A percentile compares a stretch with the other conserved stretches of the same genome.
phyloP scores from a whole-genome alignment of 23 red algal genomes.

The Gracilaria caudata region DNA sequence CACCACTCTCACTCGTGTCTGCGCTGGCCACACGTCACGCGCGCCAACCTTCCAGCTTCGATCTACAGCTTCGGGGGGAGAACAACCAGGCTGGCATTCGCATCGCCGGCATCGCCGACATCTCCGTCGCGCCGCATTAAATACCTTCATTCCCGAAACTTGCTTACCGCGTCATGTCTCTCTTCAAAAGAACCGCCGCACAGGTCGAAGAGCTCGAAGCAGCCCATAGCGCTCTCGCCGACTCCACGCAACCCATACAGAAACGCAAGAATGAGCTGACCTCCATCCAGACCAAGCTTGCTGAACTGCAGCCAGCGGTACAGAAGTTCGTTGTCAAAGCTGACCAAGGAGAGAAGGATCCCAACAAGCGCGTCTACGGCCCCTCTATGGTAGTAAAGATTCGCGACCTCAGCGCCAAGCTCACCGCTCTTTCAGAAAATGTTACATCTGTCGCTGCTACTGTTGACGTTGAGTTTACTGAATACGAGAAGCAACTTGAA shows the following conservation, averaged over 20 bases:
- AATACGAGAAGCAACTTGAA: constrained; percentile 22
- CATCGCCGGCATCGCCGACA: not conserved
- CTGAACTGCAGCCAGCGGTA: constrained; percentile 37
- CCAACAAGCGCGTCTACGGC: constrained; percentile 68
- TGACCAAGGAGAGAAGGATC: constrained; percentile 51
- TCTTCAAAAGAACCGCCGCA: constrained; percentile 24
- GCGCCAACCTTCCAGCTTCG: constrained; percentile 1
- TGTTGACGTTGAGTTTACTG: constrained; percentile 21
- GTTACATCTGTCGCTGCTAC: not conserved
- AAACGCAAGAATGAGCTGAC: constrained; percentile 32
- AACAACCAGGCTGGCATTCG: too few species aligned
- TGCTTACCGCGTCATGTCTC: constrained; percentile 18
- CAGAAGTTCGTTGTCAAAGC: constrained; percentile 70
- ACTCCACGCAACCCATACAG: constrained; percentile 14
- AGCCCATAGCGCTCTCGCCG: not conserved
- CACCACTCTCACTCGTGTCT: not conserved
- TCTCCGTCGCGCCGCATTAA: not conserved
- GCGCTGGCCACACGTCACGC: not conserved
- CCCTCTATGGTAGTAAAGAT: constrained; percentile 56
- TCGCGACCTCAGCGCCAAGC: constrained; percentile 8
- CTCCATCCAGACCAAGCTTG: constrained; percentile 8
- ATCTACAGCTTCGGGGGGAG: not conserved
- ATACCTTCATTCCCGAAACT: not conserved
- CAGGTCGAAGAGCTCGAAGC: constrained; percentile 11
- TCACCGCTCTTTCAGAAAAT: not conserved